phyloP scores from a whole-genome alignment of 1,139 yeast genomes.

The Pichia inconspicua region DNA sequence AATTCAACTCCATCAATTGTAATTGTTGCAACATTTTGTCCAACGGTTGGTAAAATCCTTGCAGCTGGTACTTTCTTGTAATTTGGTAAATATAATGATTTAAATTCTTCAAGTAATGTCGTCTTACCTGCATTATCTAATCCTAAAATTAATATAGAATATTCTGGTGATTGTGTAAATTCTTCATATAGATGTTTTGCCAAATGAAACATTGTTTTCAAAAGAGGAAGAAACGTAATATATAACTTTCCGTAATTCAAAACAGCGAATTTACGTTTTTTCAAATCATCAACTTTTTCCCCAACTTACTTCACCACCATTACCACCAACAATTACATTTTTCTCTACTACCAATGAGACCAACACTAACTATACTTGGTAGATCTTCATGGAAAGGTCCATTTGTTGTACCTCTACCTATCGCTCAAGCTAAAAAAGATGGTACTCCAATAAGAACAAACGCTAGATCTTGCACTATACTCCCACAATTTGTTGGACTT shows the following conservation, averaged over 20 bases:
- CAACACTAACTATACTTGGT: slow-evolving; percentile 45
- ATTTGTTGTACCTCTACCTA: slow-evolving; percentile 85
- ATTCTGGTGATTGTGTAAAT: slow-evolving; percentile 55
- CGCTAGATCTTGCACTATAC: slow-evolving; percentile 87
- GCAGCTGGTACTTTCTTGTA: slow-evolving; percentile 38
- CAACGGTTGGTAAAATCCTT: slow-evolving; percentile 61
- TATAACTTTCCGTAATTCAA: too few species aligned
- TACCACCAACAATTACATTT: too few species aligned
- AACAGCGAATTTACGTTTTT: too few species aligned
- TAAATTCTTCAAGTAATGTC: slow-evolving; percentile 60
- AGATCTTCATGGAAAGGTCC: slow-evolving; percentile 92
- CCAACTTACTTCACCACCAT: too few species aligned
- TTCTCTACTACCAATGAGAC: slow-evolving; percentile 40
- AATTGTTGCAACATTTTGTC: slow-evolving; percentile 49
- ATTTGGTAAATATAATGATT: slow-evolving; percentile 40
- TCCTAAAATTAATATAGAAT: slow-evolving; percentile 75
- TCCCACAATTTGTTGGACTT: slow-evolving; percentile 92
- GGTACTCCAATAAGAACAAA: slow-evolving; percentile 88
- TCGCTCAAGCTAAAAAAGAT: slow-evolving; percentile 72
- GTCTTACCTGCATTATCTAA: slow-evolving; percentile 96
- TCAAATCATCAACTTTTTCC: background rate
- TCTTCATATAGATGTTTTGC: slow-evolving; percentile 51
- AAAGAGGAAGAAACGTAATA: background rate
- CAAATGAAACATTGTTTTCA: slow-evolving; percentile 52
- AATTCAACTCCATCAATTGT: slow-evolving; percentile 31